phyloP scores from a whole-genome alignment of 169 alveolate species.

The Eimeria praecox region DNA sequence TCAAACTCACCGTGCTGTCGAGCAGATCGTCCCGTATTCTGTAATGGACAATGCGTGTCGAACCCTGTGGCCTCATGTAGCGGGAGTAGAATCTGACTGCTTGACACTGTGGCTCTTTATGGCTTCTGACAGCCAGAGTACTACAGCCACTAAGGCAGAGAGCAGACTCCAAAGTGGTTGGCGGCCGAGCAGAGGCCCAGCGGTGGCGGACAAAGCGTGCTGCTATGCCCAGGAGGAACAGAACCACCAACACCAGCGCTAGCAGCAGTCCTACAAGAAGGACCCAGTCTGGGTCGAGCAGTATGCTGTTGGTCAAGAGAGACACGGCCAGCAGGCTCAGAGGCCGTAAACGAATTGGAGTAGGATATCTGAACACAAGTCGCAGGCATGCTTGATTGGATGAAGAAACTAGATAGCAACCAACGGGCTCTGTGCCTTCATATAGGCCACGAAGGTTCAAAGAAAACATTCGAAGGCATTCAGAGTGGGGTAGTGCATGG shows the following conservation, averaged over 20 bases:
- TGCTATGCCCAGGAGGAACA: conserved; percentile 28
- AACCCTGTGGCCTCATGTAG: conserved; percentile 38
- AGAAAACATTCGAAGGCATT: neutral
- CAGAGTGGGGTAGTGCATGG: too few relatives aligned
- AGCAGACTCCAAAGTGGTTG: neutral
- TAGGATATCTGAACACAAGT: conserved; percentile 36
- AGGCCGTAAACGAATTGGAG: conserved; percentile 64
- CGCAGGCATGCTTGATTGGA: neutral
- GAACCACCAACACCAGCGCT: conserved; percentile 24
- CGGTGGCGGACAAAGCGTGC: conserved; percentile 70
- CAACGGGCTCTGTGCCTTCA: neutral
- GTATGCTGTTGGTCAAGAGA: conserved; percentile 14
- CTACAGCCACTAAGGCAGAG: conserved; percentile 1
- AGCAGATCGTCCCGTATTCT: conserved; percentile 64
- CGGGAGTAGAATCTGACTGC: neutral
- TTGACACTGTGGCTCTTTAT: neutral
- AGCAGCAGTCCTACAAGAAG: conserved; percentile 63
- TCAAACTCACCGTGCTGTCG: conserved; percentile 47
- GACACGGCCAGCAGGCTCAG: conserved; percentile 75
- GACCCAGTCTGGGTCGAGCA: conserved; percentile 55
- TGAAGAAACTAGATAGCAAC: neutral
- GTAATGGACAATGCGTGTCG: conserved; percentile 42
- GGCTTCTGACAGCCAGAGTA: neutral
- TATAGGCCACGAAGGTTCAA: neutral
- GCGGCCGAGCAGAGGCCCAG: conserved; percentile 23